These are phyloP conservation scores for Phaseolus coccineus DNA, from an alignment of 331 rosid genomes.

Conservation along the genomic window DNA sequence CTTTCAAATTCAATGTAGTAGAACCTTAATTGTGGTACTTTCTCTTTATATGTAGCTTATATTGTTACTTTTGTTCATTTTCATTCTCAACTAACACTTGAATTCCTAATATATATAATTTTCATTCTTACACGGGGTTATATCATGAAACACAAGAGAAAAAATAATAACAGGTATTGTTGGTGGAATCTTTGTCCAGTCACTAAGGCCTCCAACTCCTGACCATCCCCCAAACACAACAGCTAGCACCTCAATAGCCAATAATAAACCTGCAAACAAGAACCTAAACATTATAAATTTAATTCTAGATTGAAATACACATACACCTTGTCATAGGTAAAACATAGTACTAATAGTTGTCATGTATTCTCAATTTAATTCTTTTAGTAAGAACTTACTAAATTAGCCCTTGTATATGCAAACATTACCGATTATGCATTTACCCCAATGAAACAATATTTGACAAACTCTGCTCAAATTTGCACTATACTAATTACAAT, in stretches of 20 bases:
- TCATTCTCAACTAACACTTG: no score
- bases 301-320: background rate
- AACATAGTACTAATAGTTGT: no score
- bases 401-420: no score
- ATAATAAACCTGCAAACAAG: constrained; percentile 62
- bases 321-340: background rate
- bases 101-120: no score
- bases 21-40: no score
- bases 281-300: background rate
- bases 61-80: no score
- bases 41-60: no score
- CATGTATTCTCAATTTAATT: no score
- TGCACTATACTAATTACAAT: background rate
- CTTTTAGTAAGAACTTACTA: no score
- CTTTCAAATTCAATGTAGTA: no score
- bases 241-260: constrained; percentile 69
- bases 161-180: constrained; percentile 69
- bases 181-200: constrained; percentile 65
- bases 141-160: constrained; percentile 77
- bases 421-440: no score
- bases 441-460: background rate
- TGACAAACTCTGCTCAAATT: background rate
- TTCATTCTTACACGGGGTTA: constrained; percentile 62
- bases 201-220: constrained; percentile 56
- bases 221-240: constrained; percentile 66